These are phyloP conservation scores for Coemansia sp. DNA, from an alignment of 192 early-diverging fungal species.

Conservation along the genomic window DNA sequence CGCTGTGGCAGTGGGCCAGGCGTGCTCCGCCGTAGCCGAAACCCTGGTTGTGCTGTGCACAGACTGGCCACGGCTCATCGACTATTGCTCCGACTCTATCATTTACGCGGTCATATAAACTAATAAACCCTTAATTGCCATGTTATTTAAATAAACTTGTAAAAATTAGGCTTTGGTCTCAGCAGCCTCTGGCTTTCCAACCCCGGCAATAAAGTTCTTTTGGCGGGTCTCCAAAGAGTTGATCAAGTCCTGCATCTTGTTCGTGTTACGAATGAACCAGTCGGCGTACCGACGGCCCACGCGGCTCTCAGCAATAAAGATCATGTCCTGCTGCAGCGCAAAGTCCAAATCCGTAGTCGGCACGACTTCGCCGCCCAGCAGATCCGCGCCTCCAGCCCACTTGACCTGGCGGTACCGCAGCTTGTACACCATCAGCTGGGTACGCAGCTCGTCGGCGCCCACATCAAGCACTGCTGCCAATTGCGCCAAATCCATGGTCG, in stretches of 20 bases:
- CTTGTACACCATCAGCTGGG: slow-evolving; percentile 89
- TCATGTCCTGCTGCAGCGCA: slow-evolving; percentile 90
- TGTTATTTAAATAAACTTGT: no score
- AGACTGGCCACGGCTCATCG: slow-evolving; percentile 28
- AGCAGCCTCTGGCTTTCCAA: slow-evolving; percentile 13
- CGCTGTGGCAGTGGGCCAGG: slow-evolving; percentile 51
- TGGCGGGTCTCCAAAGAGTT: slow-evolving; percentile 41
- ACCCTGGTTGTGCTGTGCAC: slow-evolving; percentile 25
- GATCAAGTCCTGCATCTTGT: slow-evolving; percentile 69
- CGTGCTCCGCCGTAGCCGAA: slow-evolving; percentile 29
- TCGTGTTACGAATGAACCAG: slow-evolving; percentile 94
- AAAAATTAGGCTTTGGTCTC: background rate
- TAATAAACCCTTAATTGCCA: no score
- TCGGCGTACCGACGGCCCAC: slow-evolving; percentile 90
- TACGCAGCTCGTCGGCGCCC: slow-evolving; percentile 77
- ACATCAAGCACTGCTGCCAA: slow-evolving; percentile 85
- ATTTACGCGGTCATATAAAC: slow-evolving; percentile 3
- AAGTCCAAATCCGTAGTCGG: slow-evolving; percentile 88
- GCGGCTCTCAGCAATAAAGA: slow-evolving; percentile 92
- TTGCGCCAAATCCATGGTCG: slow-evolving; percentile 85
- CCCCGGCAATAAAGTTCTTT: slow-evolving; percentile 27
- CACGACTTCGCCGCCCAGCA: slow-evolving; percentile 81
- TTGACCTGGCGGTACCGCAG: slow-evolving; percentile 89
- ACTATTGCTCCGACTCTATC: slow-evolving; percentile 23
- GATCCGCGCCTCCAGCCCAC: slow-evolving; percentile 70